Evolutionary conservation across 345 rosid species (phyloP).

Genomic region (Murraya koenigii): DNA sequence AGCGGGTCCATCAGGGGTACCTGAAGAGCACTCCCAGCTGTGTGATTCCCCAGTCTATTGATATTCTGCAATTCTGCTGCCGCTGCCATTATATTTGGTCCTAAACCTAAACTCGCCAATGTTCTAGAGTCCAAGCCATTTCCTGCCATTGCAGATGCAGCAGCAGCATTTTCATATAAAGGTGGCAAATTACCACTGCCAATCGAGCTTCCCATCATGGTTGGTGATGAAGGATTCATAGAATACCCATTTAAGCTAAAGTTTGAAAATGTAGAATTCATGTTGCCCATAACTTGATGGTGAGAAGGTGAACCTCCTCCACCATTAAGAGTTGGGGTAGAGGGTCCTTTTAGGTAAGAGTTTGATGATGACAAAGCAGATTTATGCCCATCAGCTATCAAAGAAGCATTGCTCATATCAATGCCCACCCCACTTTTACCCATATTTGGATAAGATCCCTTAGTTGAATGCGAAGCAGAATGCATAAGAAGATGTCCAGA

Average conservation of each 20-base stretch:
- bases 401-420: slow-evolving; percentile 13
- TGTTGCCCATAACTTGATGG: slow-evolving; percentile 28
- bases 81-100: slow-evolving; percentile 42
- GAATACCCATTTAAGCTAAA: slow-evolving; percentile 41
- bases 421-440: slow-evolving; percentile 15
- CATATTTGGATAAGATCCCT: slow-evolving; percentile 16
- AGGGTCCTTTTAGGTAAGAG: slow-evolving; percentile 35
- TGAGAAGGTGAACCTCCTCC: slow-evolving; percentile 40
- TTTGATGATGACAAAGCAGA: slow-evolving; percentile 26
- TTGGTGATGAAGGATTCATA: slow-evolving; percentile 42
- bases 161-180: slow-evolving; percentile 47
- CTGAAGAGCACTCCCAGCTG: slow-evolving; percentile 38
- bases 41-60: slow-evolving; percentile 40
- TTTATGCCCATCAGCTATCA: slow-evolving; percentile 20
- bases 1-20: slow-evolving; percentile 40
- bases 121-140: slow-evolving; percentile 44
- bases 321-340: slow-evolving; percentile 33
- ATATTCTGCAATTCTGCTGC: slow-evolving; percentile 46
- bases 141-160: slow-evolving; percentile 53
- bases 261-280: slow-evolving; percentile 41
- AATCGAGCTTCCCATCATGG: slow-evolving; percentile 43
- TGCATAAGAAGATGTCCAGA: slow-evolving; percentile 20
- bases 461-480: slow-evolving; percentile 14
- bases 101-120: slow-evolving; percentile 33
- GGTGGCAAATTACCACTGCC: slow-evolving; percentile 50